Percentiles rank a stretch among this genome's conserved stretches.
Conservation (phyloP, 2,329 filamentous ascomycete species). For the Hypoxylon sp. region DNA sequence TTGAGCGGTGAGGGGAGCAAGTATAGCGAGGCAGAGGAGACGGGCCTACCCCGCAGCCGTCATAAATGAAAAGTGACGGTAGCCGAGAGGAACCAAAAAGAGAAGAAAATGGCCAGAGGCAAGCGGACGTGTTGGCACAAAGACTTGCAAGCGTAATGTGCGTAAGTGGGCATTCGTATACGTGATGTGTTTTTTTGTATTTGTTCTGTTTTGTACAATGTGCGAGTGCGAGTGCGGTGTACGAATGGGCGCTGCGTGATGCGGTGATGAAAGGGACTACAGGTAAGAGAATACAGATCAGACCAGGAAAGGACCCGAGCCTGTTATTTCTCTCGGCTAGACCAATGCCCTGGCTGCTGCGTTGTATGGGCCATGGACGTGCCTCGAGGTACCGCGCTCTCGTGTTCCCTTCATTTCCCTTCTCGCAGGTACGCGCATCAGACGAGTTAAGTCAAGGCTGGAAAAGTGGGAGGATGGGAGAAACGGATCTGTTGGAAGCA, state of each 20-base stretch:
- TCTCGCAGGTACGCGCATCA: too few species aligned
- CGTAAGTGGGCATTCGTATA: conserved; percentile 9
- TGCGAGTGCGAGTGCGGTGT: conserved; percentile 16
- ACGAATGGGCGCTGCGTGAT: background rate
- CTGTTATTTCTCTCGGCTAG: background rate
- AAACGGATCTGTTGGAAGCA: too few species aligned
- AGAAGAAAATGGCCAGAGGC: conserved; percentile 2
- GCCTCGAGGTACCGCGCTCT: too few species aligned
- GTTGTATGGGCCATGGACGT: too few species aligned
- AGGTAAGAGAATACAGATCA: background rate
- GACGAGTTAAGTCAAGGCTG: too few species aligned
- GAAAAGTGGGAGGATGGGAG: too few species aligned
- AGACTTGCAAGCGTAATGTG: conserved; percentile 19
- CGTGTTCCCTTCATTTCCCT: too few species aligned
- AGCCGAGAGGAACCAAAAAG: conserved; percentile 7
- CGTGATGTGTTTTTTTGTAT: conserved; percentile 6
- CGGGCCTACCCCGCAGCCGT: conserved; percentile 33
- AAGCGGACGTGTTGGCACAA: conserved; percentile 19
- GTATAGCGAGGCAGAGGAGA: conserved; percentile 27
- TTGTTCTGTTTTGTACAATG: too few species aligned
- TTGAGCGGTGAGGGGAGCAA: conserved; percentile 24
- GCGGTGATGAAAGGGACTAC: background rate
- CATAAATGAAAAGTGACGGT: conserved; percentile 25
- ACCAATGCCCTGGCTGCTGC: background rate
- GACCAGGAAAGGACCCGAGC: conserved; percentile 22